These are phyloP conservation scores for Capsicum rhomboideum DNA, from an alignment of 257 asterid genomes.

Conservation along the genomic window DNA sequence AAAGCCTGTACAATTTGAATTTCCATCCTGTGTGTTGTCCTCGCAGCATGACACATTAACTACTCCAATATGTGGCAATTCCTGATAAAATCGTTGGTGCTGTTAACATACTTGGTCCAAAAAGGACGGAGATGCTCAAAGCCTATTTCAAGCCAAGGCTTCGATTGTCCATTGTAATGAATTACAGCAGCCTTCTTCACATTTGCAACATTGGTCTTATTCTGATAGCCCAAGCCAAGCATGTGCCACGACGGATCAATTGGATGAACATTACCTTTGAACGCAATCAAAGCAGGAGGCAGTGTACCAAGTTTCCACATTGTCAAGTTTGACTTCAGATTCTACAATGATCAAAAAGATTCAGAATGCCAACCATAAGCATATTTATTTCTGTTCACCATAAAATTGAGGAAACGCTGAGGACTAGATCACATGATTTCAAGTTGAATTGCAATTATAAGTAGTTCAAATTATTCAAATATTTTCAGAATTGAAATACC, in stretches of 20 bases:
- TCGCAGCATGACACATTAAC: slow-evolving; percentile 2
- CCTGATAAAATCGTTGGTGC: slow-evolving; percentile 75
- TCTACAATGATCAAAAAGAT: slow-evolving; percentile 39
- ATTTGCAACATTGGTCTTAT: slow-evolving; percentile 56
- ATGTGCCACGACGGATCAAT: slow-evolving; percentile 95
- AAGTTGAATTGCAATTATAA: neutral
- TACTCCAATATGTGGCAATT: slow-evolving; percentile 93
- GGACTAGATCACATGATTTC: neutral
- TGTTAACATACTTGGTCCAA: slow-evolving; percentile 91
- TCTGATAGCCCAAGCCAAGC: slow-evolving; percentile 99
- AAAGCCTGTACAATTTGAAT: neutral
- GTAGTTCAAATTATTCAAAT: neutral
- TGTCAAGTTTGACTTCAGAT: slow-evolving; percentile 88
- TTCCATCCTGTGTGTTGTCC: slow-evolving; percentile 1
- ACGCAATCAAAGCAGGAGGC: slow-evolving; percentile 98
- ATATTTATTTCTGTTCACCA: neutral
- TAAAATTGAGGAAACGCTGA: neutral
- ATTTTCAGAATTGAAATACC: neutral
- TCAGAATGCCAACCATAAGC: neutral
- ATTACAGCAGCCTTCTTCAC: slow-evolving; percentile 90
- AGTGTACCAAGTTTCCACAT: slow-evolving; percentile 97
- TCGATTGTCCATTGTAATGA: slow-evolving; percentile 95
- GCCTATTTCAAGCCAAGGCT: slow-evolving; percentile 97
- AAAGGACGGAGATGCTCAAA: slow-evolving; percentile 97
- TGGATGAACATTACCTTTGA: slow-evolving; percentile 75